Evolutionary conservation across 495 filamentous ascomycete genomes (phyloP).

Genomic region (Penicillium egyptiacum): DNA sequence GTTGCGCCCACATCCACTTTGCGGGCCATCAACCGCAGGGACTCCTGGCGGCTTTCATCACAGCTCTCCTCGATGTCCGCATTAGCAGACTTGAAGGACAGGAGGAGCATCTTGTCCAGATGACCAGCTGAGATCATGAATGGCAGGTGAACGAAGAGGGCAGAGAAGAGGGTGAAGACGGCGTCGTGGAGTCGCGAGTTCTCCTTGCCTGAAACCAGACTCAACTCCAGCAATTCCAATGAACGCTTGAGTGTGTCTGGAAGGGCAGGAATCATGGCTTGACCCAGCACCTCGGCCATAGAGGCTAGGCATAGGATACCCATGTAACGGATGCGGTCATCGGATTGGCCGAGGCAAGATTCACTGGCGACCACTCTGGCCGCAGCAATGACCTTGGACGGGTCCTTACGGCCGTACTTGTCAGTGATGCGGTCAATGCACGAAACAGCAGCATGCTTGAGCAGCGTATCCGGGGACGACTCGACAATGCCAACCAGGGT

Average conservation of each 20-base stretch:
- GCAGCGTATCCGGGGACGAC: constrained; percentile 63
- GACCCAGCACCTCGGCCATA: constrained; percentile 80
- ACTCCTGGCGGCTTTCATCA: constrained; percentile 63
- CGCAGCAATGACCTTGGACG: constrained; percentile 60
- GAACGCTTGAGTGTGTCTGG: constrained; percentile 70
- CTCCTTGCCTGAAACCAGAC: constrained; percentile 51
- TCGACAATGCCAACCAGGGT: constrained; percentile 71
- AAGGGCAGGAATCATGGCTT: constrained; percentile 78
- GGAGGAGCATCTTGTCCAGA: constrained; percentile 64
- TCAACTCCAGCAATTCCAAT: constrained; percentile 64
- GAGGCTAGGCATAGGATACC: constrained; percentile 86
- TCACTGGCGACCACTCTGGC: constrained; percentile 73
- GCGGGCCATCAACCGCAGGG: constrained; percentile 68
- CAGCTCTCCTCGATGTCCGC: constrained; percentile 53
- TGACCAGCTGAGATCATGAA: constrained; percentile 78
- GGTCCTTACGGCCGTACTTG: constrained; percentile 86
- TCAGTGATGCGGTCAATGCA: constrained; percentile 90
- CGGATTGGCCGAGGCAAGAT: constrained; percentile 70
- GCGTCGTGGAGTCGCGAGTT: constrained; percentile 74
- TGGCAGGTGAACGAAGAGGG: constrained; percentile 76
- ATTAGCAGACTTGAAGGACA: constrained; percentile 68
- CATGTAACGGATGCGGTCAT: constrained; percentile 71
- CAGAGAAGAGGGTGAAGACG: constrained; percentile 71
- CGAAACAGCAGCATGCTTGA: constrained; percentile 77
- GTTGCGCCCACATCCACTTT: constrained; percentile 68